Base-by-base conservation (phyloP, 164 flowering plant species). In the Santalum album region DNA sequence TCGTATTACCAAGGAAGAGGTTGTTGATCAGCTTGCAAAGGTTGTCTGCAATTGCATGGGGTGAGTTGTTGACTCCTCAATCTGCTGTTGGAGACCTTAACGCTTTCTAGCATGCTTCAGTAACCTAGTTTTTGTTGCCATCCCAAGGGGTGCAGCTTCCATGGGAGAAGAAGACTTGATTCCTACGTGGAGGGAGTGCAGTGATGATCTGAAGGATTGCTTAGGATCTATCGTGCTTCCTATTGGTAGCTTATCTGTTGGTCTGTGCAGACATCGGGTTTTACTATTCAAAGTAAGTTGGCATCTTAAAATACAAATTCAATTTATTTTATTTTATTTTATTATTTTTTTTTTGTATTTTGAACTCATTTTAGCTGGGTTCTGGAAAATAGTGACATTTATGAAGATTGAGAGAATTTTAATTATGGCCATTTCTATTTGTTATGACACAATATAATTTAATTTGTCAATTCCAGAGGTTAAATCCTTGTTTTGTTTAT, bases 191-290 rank as follows among this genome's bases (percentile, higher is more conserved):
- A 78, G 65, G 70, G 84, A 79, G 62, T 74, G 82, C 64, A 76
- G 70, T 64, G 72, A 80, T 54, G 83, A 75, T 60, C 62, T 85
- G 11, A 87, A 83, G 73, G 90, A 89, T 49, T 72, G 83, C 59
- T 66, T 90, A 62, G 81, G 91, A 42, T 89, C 98, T 58, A 61
- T 87, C 67, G 92, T 94, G 49, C 63, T 90, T 57, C 96, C 96
- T 2, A 62, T 90, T 55, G 99, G 99, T 29, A 82, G 84, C 64
- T 65, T 94, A 32, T 77, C 92, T 46, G 58, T 78, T 75, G 99
- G 99, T 44, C 80, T 90, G 22, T 94, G 99, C 70, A 78, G 81
- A 59, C 97, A 94, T 58, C 96, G 96, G 38, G 82, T 89, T 51
- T 55, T 94, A 62, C 79, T 94, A 22, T 94, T 94, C 75, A 94